phyloP scores from a whole-genome alignment of 2,329 filamentous ascomycete genomes.

The Hypoxylon sp. region DNA sequence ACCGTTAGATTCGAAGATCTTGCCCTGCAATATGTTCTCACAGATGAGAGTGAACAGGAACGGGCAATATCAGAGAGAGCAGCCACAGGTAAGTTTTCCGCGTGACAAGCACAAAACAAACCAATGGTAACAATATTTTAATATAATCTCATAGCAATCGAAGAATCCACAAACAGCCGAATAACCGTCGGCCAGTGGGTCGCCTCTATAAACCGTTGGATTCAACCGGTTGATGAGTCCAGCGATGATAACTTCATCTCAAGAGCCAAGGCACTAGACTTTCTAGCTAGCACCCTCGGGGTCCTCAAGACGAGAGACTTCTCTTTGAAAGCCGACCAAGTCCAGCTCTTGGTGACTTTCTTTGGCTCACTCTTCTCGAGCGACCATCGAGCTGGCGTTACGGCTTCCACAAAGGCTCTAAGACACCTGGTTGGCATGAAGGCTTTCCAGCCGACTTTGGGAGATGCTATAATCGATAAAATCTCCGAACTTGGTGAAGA shows the following conservation, averaged over 20 bases:
- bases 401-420: conserved; percentile 68
- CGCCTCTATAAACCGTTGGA: conserved; percentile 69
- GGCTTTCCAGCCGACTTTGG: conserved; percentile 65
- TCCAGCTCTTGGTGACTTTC: conserved; percentile 66
- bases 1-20: conserved; percentile 64
- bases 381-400: conserved; percentile 72
- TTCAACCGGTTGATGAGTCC: conserved; percentile 59
- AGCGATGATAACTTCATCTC: conserved; percentile 65
- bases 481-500: conserved; percentile 69
- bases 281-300: conserved; percentile 68
- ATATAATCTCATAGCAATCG: conserved; percentile 59
- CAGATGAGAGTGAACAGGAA: conserved; percentile 62
- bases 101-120: conserved; percentile 52
- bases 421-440: conserved; percentile 65
- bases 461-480: conserved; percentile 64
- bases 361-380: conserved; percentile 72
- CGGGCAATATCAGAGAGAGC: conserved; percentile 61
- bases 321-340: conserved; percentile 66
- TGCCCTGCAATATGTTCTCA: conserved; percentile 68
- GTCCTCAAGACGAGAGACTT: conserved; percentile 59
- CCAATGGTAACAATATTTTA: conserved; percentile 2
- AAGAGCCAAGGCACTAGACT: conserved; percentile 70
- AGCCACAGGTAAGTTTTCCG: conserved; percentile 51
- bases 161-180: conserved; percentile 60
- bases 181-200: conserved; percentile 69